Base-by-base conservation (phyloP, 2,329 filamentous ascomycete species). In the Aureobasidium uvarum region DNA sequence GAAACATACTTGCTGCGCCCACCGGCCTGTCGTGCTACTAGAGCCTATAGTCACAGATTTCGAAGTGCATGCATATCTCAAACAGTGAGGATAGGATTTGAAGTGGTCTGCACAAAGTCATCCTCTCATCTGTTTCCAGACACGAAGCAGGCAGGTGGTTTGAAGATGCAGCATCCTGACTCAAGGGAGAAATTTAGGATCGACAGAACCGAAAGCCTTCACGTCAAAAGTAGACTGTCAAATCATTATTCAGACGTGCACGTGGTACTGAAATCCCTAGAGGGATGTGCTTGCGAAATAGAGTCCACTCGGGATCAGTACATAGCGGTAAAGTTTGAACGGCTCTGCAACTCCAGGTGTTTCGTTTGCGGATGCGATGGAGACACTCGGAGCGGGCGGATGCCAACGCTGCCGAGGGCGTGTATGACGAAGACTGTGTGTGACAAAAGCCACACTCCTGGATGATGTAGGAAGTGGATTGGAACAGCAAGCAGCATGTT, bases 221-320 rank as follows among this genome's bases (percentile, higher is more conserved):
- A 55, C 51, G 20, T 55, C 13, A 25, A 3, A 33, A 14, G 38
- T 38, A 13, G 20, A 10, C 28, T 45, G 55, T 46, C 25, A 59
- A 48, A 3, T 20, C 8, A n/a, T 7, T 23, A 31, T 4, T 41
- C 31, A 60, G 38, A 31, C 55, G 36, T 25, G 18, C 20, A 23
- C 56, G 56, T 60, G 56, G 28, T 59, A 18, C 55, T 39, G 54
- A 46, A 7, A 36, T 45, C 16, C 41, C 13, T 31, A 41, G 28
- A 25, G 25, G 56, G 41, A 60, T 36, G 56, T 41, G 41, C 41
- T 60, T 60, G 56, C 56, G 56, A 60, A 60, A 45, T n/a, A 28
- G n/a, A 46, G 41, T 18, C 31, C 20, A 36, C 20, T 60, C 56
- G 56, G 56, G 3, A 28, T 28, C 5, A n/a, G 18, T 5, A 25